Base-by-base conservation (phyloP, 1,139 yeast species). In the Pichia inconspicua region DNA sequence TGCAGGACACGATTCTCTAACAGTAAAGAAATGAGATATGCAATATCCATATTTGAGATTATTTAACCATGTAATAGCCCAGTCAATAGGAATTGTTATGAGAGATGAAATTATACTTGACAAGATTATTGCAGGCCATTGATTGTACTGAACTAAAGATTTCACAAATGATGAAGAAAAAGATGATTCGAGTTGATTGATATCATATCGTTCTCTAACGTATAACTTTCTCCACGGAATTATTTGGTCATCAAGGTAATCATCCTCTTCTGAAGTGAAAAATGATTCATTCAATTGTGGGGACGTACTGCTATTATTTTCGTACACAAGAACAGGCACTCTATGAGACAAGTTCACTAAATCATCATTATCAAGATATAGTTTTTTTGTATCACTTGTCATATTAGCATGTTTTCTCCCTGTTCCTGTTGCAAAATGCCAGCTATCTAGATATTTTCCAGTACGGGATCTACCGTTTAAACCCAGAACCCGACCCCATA, bases 81-180 rank as follows among this genome's bases (percentile, higher is more conserved):
- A 73, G 58, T 84, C 89, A 32, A 84, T 72, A 15, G 71, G 58
- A 0, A 84, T 74, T 0, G 90, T 78, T 5, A 77, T 58, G 31
- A 78, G 66, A 0, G 95, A 94, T 34, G 80, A 73, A 1, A 70
- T 38, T 1, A 83, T 57, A 2, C 92, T 79, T 46, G 80, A 73
- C 0, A 71, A 55, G 0, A 81, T 65, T n/a, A 86, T 64, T 0
- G 80, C 74, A 3, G 75, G 48, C 94, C 94, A 85, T 54, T 75
- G 74, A n/a, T 55, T 58, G 48, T 64, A 58, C 47, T 62, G 55
- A 31, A 51, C 42, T 14, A 54, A 32, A 34, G 56, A 48, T 41
- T 37, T 40, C 1, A 36, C 11, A 14, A 10, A 11, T 2, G 48
- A 39, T 8, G 48, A 47, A 1, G 38, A 32, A 8, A 46, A 32